Evolutionary conservation across 345 rosid species (phyloP).

Genomic region (Euphorbia pulcherrima): DNA sequence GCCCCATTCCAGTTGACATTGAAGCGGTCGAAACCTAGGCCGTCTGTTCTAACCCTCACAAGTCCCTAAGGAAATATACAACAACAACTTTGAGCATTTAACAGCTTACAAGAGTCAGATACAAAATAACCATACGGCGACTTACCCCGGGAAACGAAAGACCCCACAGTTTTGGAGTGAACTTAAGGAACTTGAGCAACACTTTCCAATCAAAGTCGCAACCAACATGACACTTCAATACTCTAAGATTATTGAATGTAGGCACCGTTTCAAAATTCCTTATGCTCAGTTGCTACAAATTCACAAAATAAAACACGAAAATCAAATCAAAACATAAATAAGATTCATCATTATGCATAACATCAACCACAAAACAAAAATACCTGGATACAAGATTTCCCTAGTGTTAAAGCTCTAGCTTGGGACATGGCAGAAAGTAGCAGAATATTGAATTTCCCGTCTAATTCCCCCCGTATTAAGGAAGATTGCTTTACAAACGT

Average conservation of each 20-base stretch:
- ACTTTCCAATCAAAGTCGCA: not conserved
- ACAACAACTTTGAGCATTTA: not conserved
- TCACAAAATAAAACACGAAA: too few relatives aligned
- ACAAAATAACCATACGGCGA: not conserved
- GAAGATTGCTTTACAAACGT: too few relatives aligned
- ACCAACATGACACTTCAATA: constrained; percentile 4
- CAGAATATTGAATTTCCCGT: too few relatives aligned
- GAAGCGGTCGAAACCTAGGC: not conserved
- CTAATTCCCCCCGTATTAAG: not conserved
- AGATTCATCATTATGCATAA: not conserved
- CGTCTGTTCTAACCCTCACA: not conserved
- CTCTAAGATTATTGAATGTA: not conserved
- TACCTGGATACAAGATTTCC: not conserved
- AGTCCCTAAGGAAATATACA: not conserved
- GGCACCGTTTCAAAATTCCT: not conserved
- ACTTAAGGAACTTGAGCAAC: not conserved
- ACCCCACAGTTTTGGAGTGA: constrained; percentile 1
- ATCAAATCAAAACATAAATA: too few relatives aligned
- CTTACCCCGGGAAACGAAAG: constrained; percentile 8
- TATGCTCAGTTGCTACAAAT: not conserved
- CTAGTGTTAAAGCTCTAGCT: not conserved
- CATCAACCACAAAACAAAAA: not conserved
- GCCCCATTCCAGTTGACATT: too few relatives aligned
- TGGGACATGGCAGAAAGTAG: constrained; percentile 4
- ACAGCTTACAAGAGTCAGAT: not conserved